Evolutionary conservation across 257 asterid genomes (phyloP), one percentile per base, ranked within the genome.

Genomic region (Jaltomata sinuosa): DNA sequence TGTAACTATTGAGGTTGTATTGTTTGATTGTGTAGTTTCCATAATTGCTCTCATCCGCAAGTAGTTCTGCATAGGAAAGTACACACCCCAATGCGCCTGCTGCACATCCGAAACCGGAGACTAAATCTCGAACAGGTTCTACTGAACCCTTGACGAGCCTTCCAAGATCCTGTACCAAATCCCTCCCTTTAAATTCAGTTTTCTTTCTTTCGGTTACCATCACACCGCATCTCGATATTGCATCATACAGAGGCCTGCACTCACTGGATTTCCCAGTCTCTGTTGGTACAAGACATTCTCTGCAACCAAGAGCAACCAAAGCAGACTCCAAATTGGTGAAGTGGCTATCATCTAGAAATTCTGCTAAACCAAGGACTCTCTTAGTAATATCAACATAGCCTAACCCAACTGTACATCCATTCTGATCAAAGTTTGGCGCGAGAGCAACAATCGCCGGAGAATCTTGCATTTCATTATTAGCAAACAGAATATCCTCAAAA

Each of bases 301-400:
- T 95, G 93, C 99, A 95, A 85, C 99, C 99, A 82, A 97, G 96
- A 79, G 98, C 96, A 84, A 97, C 94, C 68, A 97, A 95, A 85
- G 97, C 92, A 53, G 99, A 97, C 88, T 97, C 99, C 87, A 90
- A 40, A 86, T 97, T 95, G 32, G 98, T 97, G 85, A 95, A 97
- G 87, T 97, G 99, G 91, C 90, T 92, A 84, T 97, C 98, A 81
- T 95, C 99, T 52, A 90, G 95, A 88, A 97, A 97, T 84, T 95
- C 99, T 15, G 98, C 90, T 85, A 97, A 87, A 71, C 99, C 99
- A 87, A 97, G 95, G 53, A 89, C 85, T 88, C 97, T 92, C 88
- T 90, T 95, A 59, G 97, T 88, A 81, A 93, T 88, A 86, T 95
- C 96, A 85, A 97, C 90, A 85, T 93, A 97, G 74, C 97, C 93